A percentile compares a stretch with the other conserved stretches of the same genome.
Conservation (phyloP, 257 asterid genomes). For the Ajuga chamaepitys region DNA sequence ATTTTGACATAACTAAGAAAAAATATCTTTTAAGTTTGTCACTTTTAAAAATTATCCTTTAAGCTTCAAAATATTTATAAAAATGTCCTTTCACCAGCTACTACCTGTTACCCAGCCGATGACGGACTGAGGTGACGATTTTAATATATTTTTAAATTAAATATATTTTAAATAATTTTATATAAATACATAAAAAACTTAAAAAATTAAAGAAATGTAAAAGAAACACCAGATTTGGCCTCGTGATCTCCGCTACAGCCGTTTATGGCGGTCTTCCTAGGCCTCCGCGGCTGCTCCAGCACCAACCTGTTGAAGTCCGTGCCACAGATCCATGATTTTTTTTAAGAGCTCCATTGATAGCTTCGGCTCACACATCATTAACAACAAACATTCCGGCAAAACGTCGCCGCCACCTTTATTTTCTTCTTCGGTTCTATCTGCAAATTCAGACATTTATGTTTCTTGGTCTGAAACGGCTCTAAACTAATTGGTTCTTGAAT, state of each 20-base stretch:
- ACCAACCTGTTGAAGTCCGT: conserved; percentile 67
- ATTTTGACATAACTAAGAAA: too few relatives aligned
- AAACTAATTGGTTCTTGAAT: conserved; percentile 23
- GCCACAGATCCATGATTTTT: conserved; percentile 90
- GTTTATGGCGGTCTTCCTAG: conserved; percentile 18
- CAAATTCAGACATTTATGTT: conserved; percentile 1
- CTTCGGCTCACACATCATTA: conserved; percentile 99
- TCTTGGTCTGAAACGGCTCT: conserved; percentile 44
- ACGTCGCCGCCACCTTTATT: conserved; percentile 16
- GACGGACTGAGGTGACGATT: too few relatives aligned
- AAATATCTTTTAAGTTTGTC: too few relatives aligned
- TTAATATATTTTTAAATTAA: too few relatives aligned
- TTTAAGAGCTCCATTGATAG: conserved; percentile 91
- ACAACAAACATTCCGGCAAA: conserved; percentile 73
- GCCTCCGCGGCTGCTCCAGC: conserved; percentile 49
- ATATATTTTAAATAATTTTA: too few relatives aligned
- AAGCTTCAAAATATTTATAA: too few relatives aligned
- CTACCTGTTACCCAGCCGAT: too few relatives aligned
- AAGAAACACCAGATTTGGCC: too few relatives aligned
- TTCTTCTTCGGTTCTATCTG: neutral
- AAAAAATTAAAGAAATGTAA: too few relatives aligned
- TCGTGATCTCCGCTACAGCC: conserved; percentile 28
- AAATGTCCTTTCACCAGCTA: too few relatives aligned
- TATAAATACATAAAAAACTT: too few relatives aligned
- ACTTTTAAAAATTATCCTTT: too few relatives aligned